A percentile compares a stretch with the other conserved stretches of the same genome.
phyloP scores from a whole-genome alignment of 2,329 filamentous ascomycete genomes.

The Corynespora cassiicola region DNA sequence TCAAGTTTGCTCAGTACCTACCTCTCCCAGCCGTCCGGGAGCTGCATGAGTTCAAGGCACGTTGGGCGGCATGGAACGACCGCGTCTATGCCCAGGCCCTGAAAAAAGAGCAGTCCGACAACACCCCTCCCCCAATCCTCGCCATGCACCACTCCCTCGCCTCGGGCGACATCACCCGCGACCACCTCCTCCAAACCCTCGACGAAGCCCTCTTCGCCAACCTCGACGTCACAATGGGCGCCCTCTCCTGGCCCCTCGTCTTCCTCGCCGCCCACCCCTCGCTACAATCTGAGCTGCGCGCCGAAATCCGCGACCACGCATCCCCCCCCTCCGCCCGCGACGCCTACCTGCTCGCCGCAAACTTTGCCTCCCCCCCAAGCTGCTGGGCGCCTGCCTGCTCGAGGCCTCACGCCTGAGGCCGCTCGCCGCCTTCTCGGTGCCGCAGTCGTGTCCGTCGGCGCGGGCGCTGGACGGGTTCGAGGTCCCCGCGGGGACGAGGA shows the following conservation, averaged over 20 bases:
- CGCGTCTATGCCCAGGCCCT: conserved; percentile 9
- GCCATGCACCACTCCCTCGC: conserved; percentile 14
- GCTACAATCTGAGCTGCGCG: conserved; percentile 36
- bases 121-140: conserved; percentile 10
- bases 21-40: conserved; percentile 30
- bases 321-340: no score
- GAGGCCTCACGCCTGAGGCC: conserved; percentile 51
- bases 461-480: conserved; percentile 22
- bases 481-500: conserved; percentile 47
- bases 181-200: conserved; percentile 50
- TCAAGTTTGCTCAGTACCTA: conserved; percentile 30
- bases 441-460: conserved; percentile 47
- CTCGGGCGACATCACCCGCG: conserved; percentile 9
- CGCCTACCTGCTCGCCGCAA: conserved; percentile 9
- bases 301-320: conserved; percentile 25
- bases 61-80: conserved; percentile 43
- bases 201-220: conserved; percentile 58
- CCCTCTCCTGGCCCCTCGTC: conserved; percentile 52
- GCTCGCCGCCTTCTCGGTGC: conserved; percentile 50
- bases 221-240: conserved; percentile 54
- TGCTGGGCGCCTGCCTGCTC: conserved; percentile 36
- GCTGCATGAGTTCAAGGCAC: conserved; percentile 18
- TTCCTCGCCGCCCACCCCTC: conserved; percentile 48
- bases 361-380: conserved; percentile 4
- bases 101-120: not conserved